These are phyloP conservation scores for Trichoderma pleuroti DNA, from an alignment of 2,329 filamentous ascomycete species.

Conservation along the genomic window DNA sequence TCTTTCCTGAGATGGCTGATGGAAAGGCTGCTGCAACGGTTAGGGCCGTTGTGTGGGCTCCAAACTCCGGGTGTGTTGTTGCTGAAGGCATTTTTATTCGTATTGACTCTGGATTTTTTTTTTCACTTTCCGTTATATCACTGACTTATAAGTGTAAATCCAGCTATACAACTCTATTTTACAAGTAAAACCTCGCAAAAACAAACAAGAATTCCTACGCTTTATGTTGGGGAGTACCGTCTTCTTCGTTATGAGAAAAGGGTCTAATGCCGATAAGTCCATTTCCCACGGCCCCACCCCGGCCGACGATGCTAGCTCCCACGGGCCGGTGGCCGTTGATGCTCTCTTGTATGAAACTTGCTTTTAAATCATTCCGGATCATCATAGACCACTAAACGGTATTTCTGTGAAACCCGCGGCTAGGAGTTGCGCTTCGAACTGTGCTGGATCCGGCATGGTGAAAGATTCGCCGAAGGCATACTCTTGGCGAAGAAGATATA, in stretches of 20 bases:
- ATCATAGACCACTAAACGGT: background rate
- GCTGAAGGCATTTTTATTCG: background rate
- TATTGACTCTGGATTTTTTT: background rate
- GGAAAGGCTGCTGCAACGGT: constrained; percentile 2
- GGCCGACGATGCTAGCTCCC: background rate
- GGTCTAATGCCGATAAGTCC: constrained; percentile 12
- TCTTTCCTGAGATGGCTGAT: background rate
- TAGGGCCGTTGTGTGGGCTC: background rate
- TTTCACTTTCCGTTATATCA: background rate
- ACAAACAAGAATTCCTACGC: too few relatives aligned
- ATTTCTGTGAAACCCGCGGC: background rate
- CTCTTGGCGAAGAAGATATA: background rate
- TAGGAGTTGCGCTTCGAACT: background rate
- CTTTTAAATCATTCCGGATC: background rate
- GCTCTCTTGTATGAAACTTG: background rate
- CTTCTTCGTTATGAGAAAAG: background rate
- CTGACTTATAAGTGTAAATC: too few relatives aligned
- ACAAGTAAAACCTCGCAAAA: too few relatives aligned
- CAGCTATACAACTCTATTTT: background rate
- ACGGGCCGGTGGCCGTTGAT: background rate
- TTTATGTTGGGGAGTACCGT: background rate
- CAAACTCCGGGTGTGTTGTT: constrained; percentile 7
- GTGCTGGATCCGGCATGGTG: background rate
- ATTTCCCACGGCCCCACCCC: constrained; percentile 11
- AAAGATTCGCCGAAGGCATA: background rate